A percentile compares a stretch with the other conserved stretches of the same genome.
Evolutionary conservation across 306 rosid genomes (phyloP).

Genomic region (Lathyrus tuberosus): DNA sequence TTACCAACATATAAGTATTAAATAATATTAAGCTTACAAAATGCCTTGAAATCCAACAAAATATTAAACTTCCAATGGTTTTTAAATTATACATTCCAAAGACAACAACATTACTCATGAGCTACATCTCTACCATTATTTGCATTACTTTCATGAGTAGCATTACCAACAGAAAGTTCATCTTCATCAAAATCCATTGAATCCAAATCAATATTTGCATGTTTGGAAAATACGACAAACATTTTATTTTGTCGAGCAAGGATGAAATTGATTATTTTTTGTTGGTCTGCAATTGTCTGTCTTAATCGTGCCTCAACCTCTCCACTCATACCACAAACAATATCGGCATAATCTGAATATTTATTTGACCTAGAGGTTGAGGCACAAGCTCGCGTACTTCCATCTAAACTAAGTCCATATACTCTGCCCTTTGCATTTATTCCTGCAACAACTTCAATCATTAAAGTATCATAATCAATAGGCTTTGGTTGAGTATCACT

Average conservation of each 20-base stretch:
- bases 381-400: too few relatives aligned
- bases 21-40: too few relatives aligned
- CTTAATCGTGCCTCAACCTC: not conserved
- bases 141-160: not conserved
- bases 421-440: not conserved
- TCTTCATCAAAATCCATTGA: not conserved
- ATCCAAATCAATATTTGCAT: not conserved
- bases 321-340: not conserved
- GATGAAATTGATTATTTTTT: not conserved
- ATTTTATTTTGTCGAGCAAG: not conserved
- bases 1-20: too few relatives aligned
- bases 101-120: too few relatives aligned
- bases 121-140: not conserved
- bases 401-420: slow-evolving; percentile 1
- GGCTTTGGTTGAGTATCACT: too few relatives aligned
- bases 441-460: slow-evolving; percentile 9
- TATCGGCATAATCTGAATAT: too few relatives aligned
- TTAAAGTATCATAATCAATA: too few relatives aligned
- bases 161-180: not conserved
- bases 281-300: not conserved
- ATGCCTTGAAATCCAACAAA: not conserved
- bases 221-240: too few relatives aligned
- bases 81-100: not conserved
- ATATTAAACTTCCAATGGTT: not conserved
- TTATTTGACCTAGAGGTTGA: too few relatives aligned